A percentile compares a stretch with the other conserved stretches of the same genome.
Evolutionary conservation across 768 basidiomycete species (phyloP).

Genomic region (Tulasnella sp.): DNA sequence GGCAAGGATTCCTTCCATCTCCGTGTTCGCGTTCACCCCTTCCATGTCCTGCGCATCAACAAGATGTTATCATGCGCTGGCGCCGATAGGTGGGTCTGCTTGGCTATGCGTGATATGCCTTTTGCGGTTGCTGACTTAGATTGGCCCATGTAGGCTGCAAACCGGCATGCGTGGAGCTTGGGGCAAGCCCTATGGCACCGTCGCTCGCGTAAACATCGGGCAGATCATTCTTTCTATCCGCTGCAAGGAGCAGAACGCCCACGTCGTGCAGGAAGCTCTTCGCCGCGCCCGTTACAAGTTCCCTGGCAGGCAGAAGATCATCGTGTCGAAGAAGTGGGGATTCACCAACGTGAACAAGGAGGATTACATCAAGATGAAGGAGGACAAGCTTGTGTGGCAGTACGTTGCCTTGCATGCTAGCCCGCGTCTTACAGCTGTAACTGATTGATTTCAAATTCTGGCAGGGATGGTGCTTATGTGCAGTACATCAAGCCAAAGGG

Average conservation of each 20-base stretch:
- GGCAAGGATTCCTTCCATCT: constrained; percentile 99
- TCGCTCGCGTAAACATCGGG: constrained; percentile 94
- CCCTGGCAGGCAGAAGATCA: constrained; percentile 98
- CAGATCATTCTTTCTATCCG: constrained; percentile 91
- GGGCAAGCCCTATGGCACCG: constrained; percentile 97
- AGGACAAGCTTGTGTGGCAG: constrained; percentile 85
- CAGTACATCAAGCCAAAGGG: constrained; percentile 91
- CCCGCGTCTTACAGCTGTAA: background rate
- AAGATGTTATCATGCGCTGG: constrained; percentile 99
- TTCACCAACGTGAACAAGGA: constrained; percentile 92
- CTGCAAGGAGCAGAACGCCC: constrained; percentile 80
- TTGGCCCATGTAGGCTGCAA: constrained; percentile 55
- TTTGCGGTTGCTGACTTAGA: background rate
- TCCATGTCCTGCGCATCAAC: constrained; percentile 99
- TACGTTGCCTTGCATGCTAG: constrained; percentile 42
- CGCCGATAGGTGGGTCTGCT: constrained; percentile 74
- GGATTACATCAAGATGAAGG: constrained; percentile 84
- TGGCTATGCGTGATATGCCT: background rate
- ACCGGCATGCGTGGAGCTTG: constrained; percentile 99
- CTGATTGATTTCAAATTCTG: background rate
- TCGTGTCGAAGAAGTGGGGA: constrained; percentile 96
- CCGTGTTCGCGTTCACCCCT: constrained; percentile 94
- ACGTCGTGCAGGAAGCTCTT: constrained; percentile 93
- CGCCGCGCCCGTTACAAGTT: constrained; percentile 99
- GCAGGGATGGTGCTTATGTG: constrained; percentile 90